These are phyloP conservation scores for Monosporascus sp. DNA, from an alignment of 2,329 filamentous ascomycete genomes.

Conservation along the genomic window DNA sequence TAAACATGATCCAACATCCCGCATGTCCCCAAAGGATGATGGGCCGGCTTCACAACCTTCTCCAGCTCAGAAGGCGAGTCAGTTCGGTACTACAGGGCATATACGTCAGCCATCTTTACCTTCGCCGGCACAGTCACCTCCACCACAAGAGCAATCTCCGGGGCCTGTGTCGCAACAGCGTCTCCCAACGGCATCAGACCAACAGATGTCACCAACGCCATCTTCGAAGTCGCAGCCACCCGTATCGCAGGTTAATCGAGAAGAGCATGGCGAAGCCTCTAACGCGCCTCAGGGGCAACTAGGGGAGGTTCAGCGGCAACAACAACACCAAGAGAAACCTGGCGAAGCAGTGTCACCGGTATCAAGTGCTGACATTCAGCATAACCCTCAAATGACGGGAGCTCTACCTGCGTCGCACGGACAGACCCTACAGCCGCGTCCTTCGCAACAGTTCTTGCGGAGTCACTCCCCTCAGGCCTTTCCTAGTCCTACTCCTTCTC, in stretches of 20 bases:
- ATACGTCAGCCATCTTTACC: slow-evolving; percentile 22
- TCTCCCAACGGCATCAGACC: background rate
- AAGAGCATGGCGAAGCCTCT: background rate
- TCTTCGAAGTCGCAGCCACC: background rate
- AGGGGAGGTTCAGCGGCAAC: background rate
- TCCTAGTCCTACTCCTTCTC: slow-evolving; percentile 15
- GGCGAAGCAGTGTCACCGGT: background rate
- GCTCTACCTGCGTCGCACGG: slow-evolving; percentile 2
- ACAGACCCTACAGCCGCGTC: background rate
- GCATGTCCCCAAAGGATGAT: background rate
- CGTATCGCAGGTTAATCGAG: background rate
- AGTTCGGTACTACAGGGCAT: slow-evolving; percentile 13
- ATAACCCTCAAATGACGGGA: background rate
- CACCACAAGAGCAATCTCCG: slow-evolving; percentile 2
- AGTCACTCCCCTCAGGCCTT: slow-evolving; percentile 9
- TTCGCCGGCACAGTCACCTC: slow-evolving; percentile 20
- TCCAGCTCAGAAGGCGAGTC: slow-evolving; percentile 17
- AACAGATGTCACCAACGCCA: background rate
- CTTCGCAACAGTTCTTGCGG: slow-evolving; percentile 2
- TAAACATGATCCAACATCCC: background rate
- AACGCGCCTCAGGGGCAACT: background rate
- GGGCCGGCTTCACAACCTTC: slow-evolving; percentile 15
- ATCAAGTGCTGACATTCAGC: background rate
- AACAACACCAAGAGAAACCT: background rate
- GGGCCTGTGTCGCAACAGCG: slow-evolving; percentile 6